Evolutionary conservation across 441 rosid species (phyloP).

Genomic region (Lepidium campestre): DNA sequence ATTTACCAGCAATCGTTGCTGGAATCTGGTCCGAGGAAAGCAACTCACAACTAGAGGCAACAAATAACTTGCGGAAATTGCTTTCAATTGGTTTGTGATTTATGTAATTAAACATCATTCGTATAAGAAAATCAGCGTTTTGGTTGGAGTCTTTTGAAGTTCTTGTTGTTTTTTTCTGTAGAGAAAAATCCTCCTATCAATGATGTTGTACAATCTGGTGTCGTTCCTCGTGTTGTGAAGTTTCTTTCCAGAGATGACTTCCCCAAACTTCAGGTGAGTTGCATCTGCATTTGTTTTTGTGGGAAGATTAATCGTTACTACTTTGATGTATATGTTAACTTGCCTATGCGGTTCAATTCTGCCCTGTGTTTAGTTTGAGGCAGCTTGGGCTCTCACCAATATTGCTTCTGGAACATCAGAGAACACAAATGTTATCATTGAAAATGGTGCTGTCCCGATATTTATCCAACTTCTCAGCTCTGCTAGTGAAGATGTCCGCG

Average conservation of each 20-base stretch:
- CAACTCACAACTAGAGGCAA: slow-evolving; percentile 40
- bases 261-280: slow-evolving; percentile 42
- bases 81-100: slow-evolving; percentile 42
- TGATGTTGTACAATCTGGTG: slow-evolving; percentile 49
- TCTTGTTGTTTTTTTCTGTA: slow-evolving; percentile 5
- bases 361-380: slow-evolving; percentile 39
- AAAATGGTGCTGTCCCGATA: slow-evolving; percentile 42
- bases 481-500: slow-evolving; percentile 43
- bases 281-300: background rate
- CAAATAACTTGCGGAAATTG: slow-evolving; percentile 34
- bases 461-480: slow-evolving; percentile 45
- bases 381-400: slow-evolving; percentile 60
- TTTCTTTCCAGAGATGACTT: slow-evolving; percentile 47
- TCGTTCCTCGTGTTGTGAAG: slow-evolving; percentile 50
- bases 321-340: background rate
- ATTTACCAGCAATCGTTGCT: slow-evolving; percentile 37
- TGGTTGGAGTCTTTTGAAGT: background rate
- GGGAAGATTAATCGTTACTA: background rate
- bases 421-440: slow-evolving; percentile 42
- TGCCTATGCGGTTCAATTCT: background rate
- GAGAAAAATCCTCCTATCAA: slow-evolving; percentile 52
- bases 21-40: slow-evolving; percentile 43
- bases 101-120: background rate
- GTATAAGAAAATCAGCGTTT: background rate
- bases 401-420: slow-evolving; percentile 56